Conservation (phyloP, 495 filamentous ascomycete genomes). For the Hyphodiscus hymeniophilus region DNA sequence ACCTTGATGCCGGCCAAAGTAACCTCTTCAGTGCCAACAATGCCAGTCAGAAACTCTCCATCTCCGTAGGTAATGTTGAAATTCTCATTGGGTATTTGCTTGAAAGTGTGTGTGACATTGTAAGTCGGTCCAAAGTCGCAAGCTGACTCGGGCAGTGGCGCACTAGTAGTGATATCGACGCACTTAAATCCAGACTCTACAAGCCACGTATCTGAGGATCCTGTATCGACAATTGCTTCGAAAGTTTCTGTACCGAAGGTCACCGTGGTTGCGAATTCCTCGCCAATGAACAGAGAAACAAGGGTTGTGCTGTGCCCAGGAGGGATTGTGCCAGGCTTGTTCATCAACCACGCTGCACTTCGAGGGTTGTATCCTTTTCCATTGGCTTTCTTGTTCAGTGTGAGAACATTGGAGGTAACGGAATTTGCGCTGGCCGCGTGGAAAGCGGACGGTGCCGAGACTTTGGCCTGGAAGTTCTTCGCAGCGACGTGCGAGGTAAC, state of each 20-base stretch:
- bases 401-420: conserved; percentile 8
- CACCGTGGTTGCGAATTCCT: conserved; percentile 20
- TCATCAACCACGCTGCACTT: conserved; percentile 3
- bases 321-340: background rate
- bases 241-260: conserved; percentile 36
- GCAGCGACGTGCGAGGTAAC: background rate
- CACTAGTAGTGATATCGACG: conserved; percentile 22
- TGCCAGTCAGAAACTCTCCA: conserved; percentile 46
- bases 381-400: background rate
- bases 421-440: background rate
- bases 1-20: conserved; percentile 47
- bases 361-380: conserved; percentile 5
- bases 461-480: background rate
- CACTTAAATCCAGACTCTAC: conserved; percentile 40
- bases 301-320: conserved; percentile 7
- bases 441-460: background rate
- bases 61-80: conserved; percentile 55
- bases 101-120: conserved; percentile 28
- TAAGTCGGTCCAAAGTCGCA: conserved; percentile 45
- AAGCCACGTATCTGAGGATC: conserved; percentile 55
- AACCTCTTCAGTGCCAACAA: conserved; percentile 49
- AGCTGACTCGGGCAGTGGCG: conserved; percentile 16
- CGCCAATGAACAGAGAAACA: conserved; percentile 5
- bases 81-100: conserved; percentile 33
- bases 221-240: conserved; percentile 50